Evolutionary conservation across 2,329 filamentous ascomycete species (phyloP).

Genomic region (Penicillium polonicum): DNA sequence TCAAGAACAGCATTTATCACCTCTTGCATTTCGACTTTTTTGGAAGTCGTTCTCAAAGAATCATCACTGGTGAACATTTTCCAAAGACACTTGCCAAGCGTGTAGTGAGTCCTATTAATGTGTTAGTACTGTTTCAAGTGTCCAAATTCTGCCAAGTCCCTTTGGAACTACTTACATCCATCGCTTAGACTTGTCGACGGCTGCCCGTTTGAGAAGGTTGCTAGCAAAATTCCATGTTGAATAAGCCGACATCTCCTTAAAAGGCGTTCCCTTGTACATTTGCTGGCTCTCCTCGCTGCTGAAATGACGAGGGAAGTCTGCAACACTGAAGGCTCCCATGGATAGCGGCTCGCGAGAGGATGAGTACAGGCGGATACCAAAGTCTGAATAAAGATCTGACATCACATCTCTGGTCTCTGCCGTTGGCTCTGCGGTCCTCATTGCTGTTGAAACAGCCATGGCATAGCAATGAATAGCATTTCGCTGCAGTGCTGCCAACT

Average conservation of each 20-base stretch:
- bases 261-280: conserved; percentile 59
- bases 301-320: conserved; percentile 61
- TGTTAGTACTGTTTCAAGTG: conserved; percentile 23
- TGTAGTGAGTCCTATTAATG: conserved; percentile 58
- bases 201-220: conserved; percentile 59
- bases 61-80: conserved; percentile 62
- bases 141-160: background rate
- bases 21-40: conserved; percentile 41
- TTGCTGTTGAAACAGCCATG: conserved; percentile 65
- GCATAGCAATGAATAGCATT: conserved; percentile 78
- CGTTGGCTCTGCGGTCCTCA: conserved; percentile 55
- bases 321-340: conserved; percentile 65
- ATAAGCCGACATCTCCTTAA: conserved; percentile 58
- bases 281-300: conserved; percentile 53
- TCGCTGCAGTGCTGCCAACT: conserved; percentile 73
- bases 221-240: conserved; percentile 65
- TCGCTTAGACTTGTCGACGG: conserved; percentile 57
- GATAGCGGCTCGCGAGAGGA: conserved; percentile 66
- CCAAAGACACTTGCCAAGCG: conserved; percentile 70
- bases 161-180: conserved; percentile 56
- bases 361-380: conserved; percentile 66
- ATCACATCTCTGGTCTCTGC: conserved; percentile 57
- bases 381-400: conserved; percentile 66
- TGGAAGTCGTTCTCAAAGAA: conserved; percentile 37
- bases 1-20: conserved; percentile 59